phyloP scores from a whole-genome alignment of 2,329 filamentous ascomycete genomes.

The Xenosphaeropsis pyriputrescens region DNA sequence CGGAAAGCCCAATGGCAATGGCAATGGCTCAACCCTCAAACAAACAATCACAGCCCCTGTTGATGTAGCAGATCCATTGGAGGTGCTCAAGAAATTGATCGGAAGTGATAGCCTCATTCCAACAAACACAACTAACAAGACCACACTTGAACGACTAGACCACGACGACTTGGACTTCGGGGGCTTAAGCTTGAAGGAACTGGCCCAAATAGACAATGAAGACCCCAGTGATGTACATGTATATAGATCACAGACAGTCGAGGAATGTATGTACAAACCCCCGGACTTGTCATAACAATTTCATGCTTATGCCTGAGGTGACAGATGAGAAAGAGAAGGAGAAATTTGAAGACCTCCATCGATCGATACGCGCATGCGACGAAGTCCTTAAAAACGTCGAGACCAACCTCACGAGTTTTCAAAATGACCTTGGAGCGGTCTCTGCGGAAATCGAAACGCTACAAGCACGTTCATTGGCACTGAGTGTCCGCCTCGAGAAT shows the following conservation, averaged over 20 bases:
- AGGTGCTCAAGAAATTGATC: conserved; percentile 39
- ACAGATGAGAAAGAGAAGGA: conserved; percentile 65
- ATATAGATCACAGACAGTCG: conserved; percentile 44
- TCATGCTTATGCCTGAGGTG: conserved; percentile 5
- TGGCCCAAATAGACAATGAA: conserved; percentile 5
- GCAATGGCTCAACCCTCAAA: conserved; percentile 56
- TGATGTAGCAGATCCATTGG: conserved; percentile 52
- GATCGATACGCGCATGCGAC: conserved; percentile 80
- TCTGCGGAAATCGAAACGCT: conserved; percentile 91
- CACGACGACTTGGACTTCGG: conserved; percentile 64
- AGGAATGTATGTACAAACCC: conserved; percentile 49
- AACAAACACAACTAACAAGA: conserved; percentile 2
- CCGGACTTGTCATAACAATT: conserved; percentile 1
- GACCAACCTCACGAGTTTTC: conserved; percentile 80
- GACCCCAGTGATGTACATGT: conserved; percentile 8
- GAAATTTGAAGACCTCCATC: conserved; percentile 82
- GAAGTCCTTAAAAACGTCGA: conserved; percentile 89
- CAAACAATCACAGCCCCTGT: conserved; percentile 31
- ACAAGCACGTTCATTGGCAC: conserved; percentile 68
- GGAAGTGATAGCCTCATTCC: conserved; percentile 12
- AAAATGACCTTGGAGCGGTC: conserved; percentile 80
- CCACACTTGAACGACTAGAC: not conserved
- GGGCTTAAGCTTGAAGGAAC: conserved; percentile 57
- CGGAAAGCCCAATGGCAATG: conserved; percentile 50
- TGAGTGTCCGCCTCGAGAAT: conserved; percentile 80